Evolutionary conservation across 2,329 filamentous ascomycete species (phyloP), one percentile per base, ranked within the genome.

Genomic region (Colletotrichum sp.): DNA sequence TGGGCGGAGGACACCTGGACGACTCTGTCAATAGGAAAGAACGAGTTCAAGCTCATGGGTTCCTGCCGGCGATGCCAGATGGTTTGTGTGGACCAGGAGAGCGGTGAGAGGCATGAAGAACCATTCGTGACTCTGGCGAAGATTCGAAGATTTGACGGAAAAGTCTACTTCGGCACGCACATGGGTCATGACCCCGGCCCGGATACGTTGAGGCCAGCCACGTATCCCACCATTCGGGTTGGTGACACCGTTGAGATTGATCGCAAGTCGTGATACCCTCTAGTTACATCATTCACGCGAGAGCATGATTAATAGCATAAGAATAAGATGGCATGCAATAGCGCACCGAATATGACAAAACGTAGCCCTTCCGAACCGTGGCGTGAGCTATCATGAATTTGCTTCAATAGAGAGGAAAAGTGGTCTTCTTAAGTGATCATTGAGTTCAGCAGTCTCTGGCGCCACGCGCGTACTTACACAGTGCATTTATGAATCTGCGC

Each of bases 51-150:
- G 77, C 91, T 98, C 80, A 86, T 99, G 6, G 96, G 96, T 1
- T 91, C 94, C 5, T 99, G 97, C 81, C 91, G 95, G 76, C 89
- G 97, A 75, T 99, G 97, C 80, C 96, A 98, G 83, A 99, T 99
- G 96, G 94, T 99, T 12, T 98, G 96, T 82, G 92, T 99, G 61
- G 93, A 99, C 81, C 97, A 98, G 83, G 88, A 92, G 63, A 98
- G 94, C 15, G 96, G 93, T 0, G 89, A 92, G 77, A 94, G 92
- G 82, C 92, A 93, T 78, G 92, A 95, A 77, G 97, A 99, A 83
- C 97, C 97, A 0, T 98, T 97, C 81, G 91, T 94, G 5, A 98
- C 96, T 1, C 86, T 99, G 74, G 93, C 94, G 3, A 98, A 98
- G 87, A 98, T 95, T 13, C 91, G 97, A 79, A 91, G 95, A 72